Conservation (phyloP, 371 early-diverging fungal genomes). For the Saksenaea vasiformis region DNA sequence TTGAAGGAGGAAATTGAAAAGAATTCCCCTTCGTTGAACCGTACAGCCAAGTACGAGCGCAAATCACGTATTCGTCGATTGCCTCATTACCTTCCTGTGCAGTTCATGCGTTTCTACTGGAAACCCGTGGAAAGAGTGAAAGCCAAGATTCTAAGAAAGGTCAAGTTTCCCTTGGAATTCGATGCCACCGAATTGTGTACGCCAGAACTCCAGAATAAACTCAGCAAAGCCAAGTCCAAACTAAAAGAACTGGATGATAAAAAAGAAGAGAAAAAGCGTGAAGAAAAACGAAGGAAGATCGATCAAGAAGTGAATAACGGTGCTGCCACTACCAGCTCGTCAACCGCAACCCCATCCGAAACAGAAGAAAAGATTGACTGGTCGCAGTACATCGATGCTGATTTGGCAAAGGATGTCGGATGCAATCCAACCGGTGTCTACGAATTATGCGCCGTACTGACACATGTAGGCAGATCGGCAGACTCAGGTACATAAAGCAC, state of each 20-base stretch:
- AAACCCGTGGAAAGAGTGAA: constrained; percentile 81
- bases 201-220: constrained; percentile 78
- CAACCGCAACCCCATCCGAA: constrained; percentile 15
- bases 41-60: constrained; percentile 81
- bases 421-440: constrained; percentile 81
- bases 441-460: constrained; percentile 82
- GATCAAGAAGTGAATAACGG: constrained; percentile 37
- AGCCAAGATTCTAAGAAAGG: constrained; percentile 90
- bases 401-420: constrained; percentile 77
- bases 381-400: constrained; percentile 65
- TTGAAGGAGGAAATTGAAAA: constrained; percentile 89
- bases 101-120: constrained; percentile 97
- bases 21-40: constrained; percentile 77
- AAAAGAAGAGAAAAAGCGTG: constrained; percentile 68
- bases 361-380: constrained; percentile 44
- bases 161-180: constrained; percentile 91
- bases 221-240: constrained; percentile 71
- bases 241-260: constrained; percentile 77
- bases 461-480: constrained; percentile 85
- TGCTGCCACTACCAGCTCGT: constrained; percentile 9
- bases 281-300: constrained; percentile 63
- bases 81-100: constrained; percentile 87
- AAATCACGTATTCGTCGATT: constrained; percentile 77
- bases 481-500: constrained; percentile 59
- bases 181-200: constrained; percentile 89